Percentiles rank a stretch among this genome's conserved stretches.
Evolutionary conservation across 176 grass and related monocot genomes (phyloP).

Genomic region (Zoysia pacifica): DNA sequence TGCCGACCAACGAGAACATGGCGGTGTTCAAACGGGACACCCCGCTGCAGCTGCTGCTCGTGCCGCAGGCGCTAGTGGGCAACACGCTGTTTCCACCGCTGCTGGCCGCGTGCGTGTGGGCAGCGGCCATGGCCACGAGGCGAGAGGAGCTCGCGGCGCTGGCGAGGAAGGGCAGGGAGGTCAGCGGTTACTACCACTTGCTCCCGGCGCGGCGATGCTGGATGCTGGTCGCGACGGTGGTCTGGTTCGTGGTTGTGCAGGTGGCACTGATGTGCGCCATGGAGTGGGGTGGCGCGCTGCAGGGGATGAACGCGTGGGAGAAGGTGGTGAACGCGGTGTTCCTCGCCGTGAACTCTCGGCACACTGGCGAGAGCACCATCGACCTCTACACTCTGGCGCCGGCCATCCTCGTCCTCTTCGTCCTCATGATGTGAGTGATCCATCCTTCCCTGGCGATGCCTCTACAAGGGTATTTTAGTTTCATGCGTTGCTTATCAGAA

Average conservation of each 20-base stretch:
- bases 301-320: conserved; percentile 45
- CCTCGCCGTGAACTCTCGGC: conserved; percentile 60
- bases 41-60: conserved; percentile 57
- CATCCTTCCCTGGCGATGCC: too few relatives aligned
- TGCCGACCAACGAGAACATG: conserved; percentile 81
- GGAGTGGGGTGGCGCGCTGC: conserved; percentile 54
- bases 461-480: too few relatives aligned
- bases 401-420: conserved; percentile 68
- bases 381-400: conserved; percentile 50
- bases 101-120: conserved; percentile 48
- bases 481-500: too few relatives aligned
- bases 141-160: conserved; percentile 42
- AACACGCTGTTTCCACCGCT: conserved; percentile 59
- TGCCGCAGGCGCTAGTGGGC: conserved; percentile 51
- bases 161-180: conserved; percentile 14
- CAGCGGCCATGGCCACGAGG: conserved; percentile 26
- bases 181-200: conserved; percentile 50
- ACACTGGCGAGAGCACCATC: conserved; percentile 56
- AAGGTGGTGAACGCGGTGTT: conserved; percentile 57
- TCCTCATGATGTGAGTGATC: conserved; percentile 82
- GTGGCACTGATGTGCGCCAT: conserved; percentile 40
- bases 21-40: conserved; percentile 42
- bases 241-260: conserved; percentile 31
- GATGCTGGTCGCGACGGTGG: conserved; percentile 47
- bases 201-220: conserved; percentile 47